phyloP scores from a whole-genome alignment of 108 stramenopile genomes.

The Chaetoceros tenuissimus region DNA sequence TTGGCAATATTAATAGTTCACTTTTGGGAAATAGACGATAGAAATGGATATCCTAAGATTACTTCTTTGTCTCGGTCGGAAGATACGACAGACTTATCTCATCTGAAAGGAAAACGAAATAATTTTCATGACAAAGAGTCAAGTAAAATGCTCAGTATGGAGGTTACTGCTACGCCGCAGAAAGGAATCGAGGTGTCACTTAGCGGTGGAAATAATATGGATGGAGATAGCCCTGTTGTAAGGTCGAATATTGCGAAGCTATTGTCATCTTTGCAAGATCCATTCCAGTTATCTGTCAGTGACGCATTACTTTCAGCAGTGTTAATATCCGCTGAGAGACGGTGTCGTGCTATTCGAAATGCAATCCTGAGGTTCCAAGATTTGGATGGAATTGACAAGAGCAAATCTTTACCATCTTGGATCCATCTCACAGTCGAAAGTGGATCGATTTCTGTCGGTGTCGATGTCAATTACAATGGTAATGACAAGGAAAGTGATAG shows the following conservation, averaged over 20 bases:
- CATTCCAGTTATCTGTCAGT: conserved; percentile 73
- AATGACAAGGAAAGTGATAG: background rate
- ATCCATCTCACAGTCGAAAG: conserved; percentile 59
- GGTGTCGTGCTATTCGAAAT: conserved; percentile 62
- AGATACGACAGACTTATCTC: conserved; percentile 5
- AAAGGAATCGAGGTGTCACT: conserved; percentile 67
- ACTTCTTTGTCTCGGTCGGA: conserved; percentile 34
- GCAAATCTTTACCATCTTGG: conserved; percentile 52
- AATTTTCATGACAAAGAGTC: no score
- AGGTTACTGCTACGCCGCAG: conserved; percentile 55
- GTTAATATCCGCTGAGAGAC: conserved; percentile 65
- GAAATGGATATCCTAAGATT: conserved; percentile 67
- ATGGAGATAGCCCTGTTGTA: conserved; percentile 12
- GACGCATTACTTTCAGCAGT: conserved; percentile 80
- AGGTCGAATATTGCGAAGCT: conserved; percentile 41
- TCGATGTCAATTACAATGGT: conserved; percentile 35
- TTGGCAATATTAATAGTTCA: conserved; percentile 57
- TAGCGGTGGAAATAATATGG: conserved; percentile 49
- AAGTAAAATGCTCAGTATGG: conserved; percentile 54
- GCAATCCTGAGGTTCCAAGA: no score
- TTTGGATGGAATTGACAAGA: conserved; percentile 24
- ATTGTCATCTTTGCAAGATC: conserved; percentile 67
- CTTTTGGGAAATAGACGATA: conserved; percentile 84
- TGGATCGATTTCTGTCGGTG: conserved; percentile 69
- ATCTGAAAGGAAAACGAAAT: background rate